Percentiles rank a stretch among this genome's conserved stretches.
Evolutionary conservation across 139 green algal species (phyloP).

Genomic region (Medakamo hakoo): DNA sequence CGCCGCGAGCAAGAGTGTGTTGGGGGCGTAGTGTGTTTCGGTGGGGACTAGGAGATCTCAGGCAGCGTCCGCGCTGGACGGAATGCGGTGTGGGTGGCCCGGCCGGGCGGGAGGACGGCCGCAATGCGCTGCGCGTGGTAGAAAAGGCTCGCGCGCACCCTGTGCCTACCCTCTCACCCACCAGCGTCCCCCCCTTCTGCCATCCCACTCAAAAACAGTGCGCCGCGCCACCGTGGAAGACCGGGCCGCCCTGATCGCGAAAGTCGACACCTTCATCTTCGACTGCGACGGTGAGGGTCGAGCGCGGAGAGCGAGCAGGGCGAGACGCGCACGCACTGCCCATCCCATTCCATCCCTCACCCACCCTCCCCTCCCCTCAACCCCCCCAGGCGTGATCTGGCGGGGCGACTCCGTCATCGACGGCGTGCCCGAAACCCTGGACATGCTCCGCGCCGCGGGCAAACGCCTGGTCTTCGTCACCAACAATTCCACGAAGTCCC

Average conservation of each 20-base stretch:
- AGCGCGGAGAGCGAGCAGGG: neutral
- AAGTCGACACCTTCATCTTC: conserved; percentile 95
- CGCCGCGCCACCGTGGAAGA: conserved; percentile 38
- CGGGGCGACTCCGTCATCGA: conserved; percentile 90
- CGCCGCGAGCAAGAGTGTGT: too few relatives aligned
- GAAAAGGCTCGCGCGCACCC: too few relatives aligned
- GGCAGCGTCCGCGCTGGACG: too few relatives aligned
- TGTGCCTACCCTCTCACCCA: too few relatives aligned
- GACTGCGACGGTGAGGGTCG: conserved; percentile 84
- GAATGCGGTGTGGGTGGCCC: too few relatives aligned
- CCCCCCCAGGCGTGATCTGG: conserved; percentile 79
- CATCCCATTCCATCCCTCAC: neutral
- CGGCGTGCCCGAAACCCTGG: conserved; percentile 91
- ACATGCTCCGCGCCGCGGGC: conserved; percentile 70
- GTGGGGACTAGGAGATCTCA: too few relatives aligned
- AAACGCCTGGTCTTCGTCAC: conserved; percentile 98
- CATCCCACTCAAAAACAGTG: conserved; percentile 12
- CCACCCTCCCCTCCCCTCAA: neutral
- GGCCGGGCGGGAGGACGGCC: too few relatives aligned
- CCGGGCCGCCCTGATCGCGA: conserved; percentile 64
- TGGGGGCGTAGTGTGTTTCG: too few relatives aligned
- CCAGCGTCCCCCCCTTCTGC: neutral
- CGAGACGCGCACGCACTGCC: neutral
- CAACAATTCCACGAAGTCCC: conserved; percentile 98
- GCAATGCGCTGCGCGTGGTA: too few relatives aligned